phyloP scores from a whole-genome alignment of 108 stramenopile genomes.

The Skeletonema potamos region DNA sequence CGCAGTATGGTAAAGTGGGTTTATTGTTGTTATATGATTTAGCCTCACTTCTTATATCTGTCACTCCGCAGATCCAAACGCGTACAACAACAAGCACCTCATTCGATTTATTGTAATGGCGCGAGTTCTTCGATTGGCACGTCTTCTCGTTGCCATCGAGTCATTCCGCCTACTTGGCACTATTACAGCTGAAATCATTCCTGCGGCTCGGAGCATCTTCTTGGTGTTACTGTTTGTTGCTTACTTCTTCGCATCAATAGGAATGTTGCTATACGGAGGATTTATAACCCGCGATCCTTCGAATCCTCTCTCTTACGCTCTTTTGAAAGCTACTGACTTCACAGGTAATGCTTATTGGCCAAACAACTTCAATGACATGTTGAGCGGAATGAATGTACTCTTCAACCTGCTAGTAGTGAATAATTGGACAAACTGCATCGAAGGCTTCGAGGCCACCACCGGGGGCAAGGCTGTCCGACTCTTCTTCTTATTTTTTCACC shows the following conservation, averaged over 20 bases:
- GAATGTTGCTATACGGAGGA: conserved; percentile 70
- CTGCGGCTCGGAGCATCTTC: conserved; percentile 51
- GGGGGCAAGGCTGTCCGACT: conserved; percentile 46
- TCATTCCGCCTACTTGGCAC: conserved; percentile 60
- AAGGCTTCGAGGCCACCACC: conserved; percentile 46
- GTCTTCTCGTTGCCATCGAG: conserved; percentile 56
- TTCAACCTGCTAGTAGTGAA: conserved; percentile 83
- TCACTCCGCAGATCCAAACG: conserved; percentile 51
- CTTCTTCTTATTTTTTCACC: conserved; percentile 75
- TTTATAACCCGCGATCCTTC: conserved; percentile 66
- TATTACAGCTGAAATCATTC: conserved; percentile 56
- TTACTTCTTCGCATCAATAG: conserved; percentile 68
- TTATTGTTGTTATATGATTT: neutral
- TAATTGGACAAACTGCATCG: conserved; percentile 68
- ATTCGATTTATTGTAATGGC: conserved; percentile 78
- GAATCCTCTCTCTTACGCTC: conserved; percentile 39
- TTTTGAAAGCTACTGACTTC: conserved; percentile 70
- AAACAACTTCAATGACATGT: conserved; percentile 87
- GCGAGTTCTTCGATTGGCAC: conserved; percentile 66
- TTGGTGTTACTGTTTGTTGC: conserved; percentile 55
- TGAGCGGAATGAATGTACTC: conserved; percentile 70
- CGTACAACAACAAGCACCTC: conserved; percentile 52
- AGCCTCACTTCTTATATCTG: neutral
- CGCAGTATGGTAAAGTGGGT: neutral
- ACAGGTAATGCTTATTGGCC: conserved; percentile 68